These are phyloP conservation scores for Cocos nucifera DNA, from an alignment of 176 grass and related monocot species.

Conservation along the genomic window DNA sequence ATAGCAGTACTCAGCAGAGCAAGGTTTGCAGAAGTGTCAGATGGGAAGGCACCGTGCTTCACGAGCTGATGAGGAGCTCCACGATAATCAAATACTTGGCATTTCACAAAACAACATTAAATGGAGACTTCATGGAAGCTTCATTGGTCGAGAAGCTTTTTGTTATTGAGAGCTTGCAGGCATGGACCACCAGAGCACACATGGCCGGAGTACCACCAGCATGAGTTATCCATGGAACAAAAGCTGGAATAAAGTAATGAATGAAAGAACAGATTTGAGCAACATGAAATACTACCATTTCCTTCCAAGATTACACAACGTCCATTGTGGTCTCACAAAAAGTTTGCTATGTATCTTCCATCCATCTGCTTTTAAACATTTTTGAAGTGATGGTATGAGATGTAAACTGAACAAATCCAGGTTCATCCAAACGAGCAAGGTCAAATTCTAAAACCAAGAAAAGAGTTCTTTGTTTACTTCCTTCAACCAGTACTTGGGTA, in stretches of 20 bases:
- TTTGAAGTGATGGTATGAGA: not conserved
- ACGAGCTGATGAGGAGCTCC: too few relatives aligned
- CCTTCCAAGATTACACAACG: not conserved
- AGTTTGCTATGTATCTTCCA: too few relatives aligned
- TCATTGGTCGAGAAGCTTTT: not conserved
- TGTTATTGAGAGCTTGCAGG: not conserved
- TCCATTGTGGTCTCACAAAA: too few relatives aligned
- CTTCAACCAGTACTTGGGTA: too few relatives aligned
- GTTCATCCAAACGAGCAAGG: not conserved
- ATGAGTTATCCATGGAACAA: not conserved
- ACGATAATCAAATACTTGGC: not conserved
- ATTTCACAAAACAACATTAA: not conserved
- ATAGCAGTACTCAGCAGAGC: too few relatives aligned
- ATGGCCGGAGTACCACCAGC: too few relatives aligned
- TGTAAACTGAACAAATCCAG: not conserved
- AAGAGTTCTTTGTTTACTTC: too few relatives aligned
- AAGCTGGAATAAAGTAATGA: not conserved
- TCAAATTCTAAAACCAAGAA: too few relatives aligned
- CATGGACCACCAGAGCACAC: not conserved
- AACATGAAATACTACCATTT: slow-evolving; percentile 2
- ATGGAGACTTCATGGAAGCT: slow-evolving; percentile 2
- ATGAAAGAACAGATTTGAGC: not conserved
- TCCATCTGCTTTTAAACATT: not conserved
- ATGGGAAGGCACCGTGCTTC: too few relatives aligned
- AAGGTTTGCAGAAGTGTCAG: too few relatives aligned